Base-by-base conservation (phyloP, 179 eudicot genomes). In the Sideroxylon spinosum region DNA sequence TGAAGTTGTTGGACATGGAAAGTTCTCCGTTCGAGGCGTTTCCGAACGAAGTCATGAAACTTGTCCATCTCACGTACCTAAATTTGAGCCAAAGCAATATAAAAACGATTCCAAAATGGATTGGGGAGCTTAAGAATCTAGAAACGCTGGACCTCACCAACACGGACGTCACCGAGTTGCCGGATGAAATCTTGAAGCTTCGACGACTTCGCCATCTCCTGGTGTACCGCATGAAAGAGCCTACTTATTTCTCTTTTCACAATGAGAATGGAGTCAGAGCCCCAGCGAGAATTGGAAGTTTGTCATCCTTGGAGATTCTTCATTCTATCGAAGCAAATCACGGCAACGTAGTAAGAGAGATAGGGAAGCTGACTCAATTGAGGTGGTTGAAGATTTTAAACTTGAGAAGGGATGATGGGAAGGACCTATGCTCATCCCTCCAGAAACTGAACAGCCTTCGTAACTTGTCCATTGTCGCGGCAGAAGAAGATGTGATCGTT, bases 1-100 rank as follows among this genome's bases (percentile, higher is more conserved):
- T 81, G 6, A 81, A 66, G 25, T 77, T 81, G 5, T 56, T 81
- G 23, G 84, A 81, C 23, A n/a, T 81, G 28, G 20, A 14, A 53
- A 68, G 74, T 53, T 23, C 68, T 13, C 32, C 60, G 2, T 48
- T 81, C 59, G 29, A 77, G 28, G 70, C 23, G 4, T 26, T 81
- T 12, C 79, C 79, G 0, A 22, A 69, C 3, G 48, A 29, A 61
- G 17, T 63, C 4, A 8, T 53, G 8, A 53, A 63, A 23, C 69
- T 81, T 9, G n/a, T 71, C 19, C 76, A 48, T 28, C 76, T 81
- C 12, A 81, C 20, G n/a, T 70, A 76, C 57, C n/a, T 81, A 49
- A 76, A 76, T 52, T 71, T 81, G 59, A 76, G 83, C 56, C 46
- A 28, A n/a, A 80, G 76, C 0, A 25, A 22, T 6, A 17, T 80